Evolutionary conservation across 768 basidiomycete species (phyloP).

Genomic region (Mrakia blollopis): DNA sequence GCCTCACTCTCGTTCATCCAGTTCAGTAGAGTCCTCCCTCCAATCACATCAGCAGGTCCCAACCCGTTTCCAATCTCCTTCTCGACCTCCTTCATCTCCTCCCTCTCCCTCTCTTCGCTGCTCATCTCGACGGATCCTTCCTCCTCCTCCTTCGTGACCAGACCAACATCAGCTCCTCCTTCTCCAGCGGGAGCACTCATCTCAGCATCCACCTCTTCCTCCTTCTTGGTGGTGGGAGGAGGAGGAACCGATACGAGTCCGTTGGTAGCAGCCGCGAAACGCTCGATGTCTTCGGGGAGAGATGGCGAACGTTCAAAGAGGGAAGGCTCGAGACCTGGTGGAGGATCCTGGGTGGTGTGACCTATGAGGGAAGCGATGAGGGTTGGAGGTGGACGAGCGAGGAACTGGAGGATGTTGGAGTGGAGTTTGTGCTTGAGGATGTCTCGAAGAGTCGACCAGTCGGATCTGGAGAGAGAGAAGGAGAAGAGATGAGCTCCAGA

Average conservation of each 20-base stretch:
- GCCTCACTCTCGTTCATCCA: slow-evolving; percentile 63
- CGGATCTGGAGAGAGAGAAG: slow-evolving; percentile 49
- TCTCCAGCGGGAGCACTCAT: slow-evolving; percentile 12
- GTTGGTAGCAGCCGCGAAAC: slow-evolving; percentile 42
- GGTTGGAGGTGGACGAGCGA: slow-evolving; percentile 28
- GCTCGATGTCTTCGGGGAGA: slow-evolving; percentile 69
- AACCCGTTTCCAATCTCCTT: slow-evolving; percentile 37
- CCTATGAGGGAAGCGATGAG: slow-evolving; percentile 35
- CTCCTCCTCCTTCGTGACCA: slow-evolving; percentile 27
- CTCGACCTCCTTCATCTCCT: slow-evolving; percentile 13
- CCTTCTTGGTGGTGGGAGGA: neutral
- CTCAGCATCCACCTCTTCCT: slow-evolving; percentile 2
- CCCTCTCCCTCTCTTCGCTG: neutral
- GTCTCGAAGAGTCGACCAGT: slow-evolving; percentile 66
- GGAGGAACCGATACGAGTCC: neutral
- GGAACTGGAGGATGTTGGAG: slow-evolving; percentile 42
- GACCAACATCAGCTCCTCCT: neutral
- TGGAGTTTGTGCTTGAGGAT: slow-evolving; percentile 65
- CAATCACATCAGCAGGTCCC: slow-evolving; percentile 39
- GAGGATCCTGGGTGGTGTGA: neutral
- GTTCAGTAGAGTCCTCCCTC: slow-evolving; percentile 52
- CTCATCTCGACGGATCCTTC: neutral
- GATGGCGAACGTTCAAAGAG: slow-evolving; percentile 52
- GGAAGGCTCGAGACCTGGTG: slow-evolving; percentile 42
- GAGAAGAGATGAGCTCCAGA: slow-evolving; percentile 30